phyloP scores from a whole-genome alignment of 2,329 filamentous ascomycete genomes.

The Fusarium sp. region DNA sequence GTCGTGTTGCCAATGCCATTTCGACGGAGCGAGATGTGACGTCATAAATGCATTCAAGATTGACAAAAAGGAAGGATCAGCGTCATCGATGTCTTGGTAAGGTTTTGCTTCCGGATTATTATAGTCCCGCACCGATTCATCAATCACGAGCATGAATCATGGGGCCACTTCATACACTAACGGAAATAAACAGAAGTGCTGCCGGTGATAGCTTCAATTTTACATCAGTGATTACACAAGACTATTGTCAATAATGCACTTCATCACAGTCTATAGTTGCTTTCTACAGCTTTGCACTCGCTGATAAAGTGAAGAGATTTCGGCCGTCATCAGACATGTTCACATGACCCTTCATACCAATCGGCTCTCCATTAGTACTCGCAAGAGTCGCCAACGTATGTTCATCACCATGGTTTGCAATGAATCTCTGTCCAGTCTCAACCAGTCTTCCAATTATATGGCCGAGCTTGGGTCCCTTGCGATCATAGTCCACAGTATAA shows the following conservation, averaged over 20 bases:
- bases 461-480: conserved; percentile 26
- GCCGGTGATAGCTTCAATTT: neutral
- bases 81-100: neutral
- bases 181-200: neutral
- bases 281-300: neutral
- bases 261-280: accelerated
- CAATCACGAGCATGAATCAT: neutral
- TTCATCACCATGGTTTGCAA: conserved; percentile 43
- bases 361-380: conserved; percentile 14
- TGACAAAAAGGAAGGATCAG: neutral
- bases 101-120: neutral
- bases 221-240: accelerated
- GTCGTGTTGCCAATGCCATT: conserved; percentile 31
- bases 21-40: conserved; percentile 10
- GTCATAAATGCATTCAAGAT: conserved; percentile 9
- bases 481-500: conserved; percentile 46
- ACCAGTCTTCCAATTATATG: conserved; percentile 38
- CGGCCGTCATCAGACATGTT: neutral
- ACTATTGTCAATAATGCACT: neutral
- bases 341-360: conserved; percentile 20
- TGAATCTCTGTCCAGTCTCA: conserved; percentile 36
- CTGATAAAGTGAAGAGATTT: neutral
- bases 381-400: conserved; percentile 31
- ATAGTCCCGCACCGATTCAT: neutral
- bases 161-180: neutral